A percentile compares a stretch with the other conserved stretches of the same genome.
These are phyloP conservation scores for Geosmithia flava DNA, from an alignment of 2,329 filamentous ascomycete species.

Conservation along the genomic window DNA sequence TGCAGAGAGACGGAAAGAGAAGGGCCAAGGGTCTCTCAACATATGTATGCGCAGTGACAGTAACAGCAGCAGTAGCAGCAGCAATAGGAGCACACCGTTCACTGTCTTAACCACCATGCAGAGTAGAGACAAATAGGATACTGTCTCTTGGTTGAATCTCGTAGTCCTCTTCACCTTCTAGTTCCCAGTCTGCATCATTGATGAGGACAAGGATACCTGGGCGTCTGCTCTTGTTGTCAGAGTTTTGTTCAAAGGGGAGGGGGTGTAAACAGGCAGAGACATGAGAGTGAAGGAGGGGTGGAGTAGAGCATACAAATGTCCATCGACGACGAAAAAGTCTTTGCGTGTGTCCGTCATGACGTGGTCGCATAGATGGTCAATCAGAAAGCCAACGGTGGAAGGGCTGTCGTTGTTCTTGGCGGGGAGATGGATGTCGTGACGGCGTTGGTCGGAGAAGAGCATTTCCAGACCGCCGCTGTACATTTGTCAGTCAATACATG, in stretches of 20 bases:
- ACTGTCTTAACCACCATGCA: conserved; percentile 70
- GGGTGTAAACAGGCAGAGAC: background rate
- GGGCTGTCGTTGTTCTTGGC: conserved; percentile 45
- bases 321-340: conserved; percentile 82
- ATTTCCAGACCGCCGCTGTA: conserved; percentile 82
- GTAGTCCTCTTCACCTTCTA: conserved; percentile 89
- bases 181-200: conserved; percentile 97
- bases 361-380: conserved; percentile 66
- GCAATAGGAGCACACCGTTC: no score
- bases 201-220: conserved; percentile 93
- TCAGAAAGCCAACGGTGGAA: conserved; percentile 62
- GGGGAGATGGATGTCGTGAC: conserved; percentile 60
- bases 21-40: no score
- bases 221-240: conserved; percentile 63
- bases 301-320: conserved; percentile 76
- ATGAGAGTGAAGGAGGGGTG: background rate
- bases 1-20: no score
- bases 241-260: no score
- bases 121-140: conserved; percentile 89
- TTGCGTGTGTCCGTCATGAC: conserved; percentile 76
- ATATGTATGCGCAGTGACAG: no score
- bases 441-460: conserved; percentile 75
- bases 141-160: conserved; percentile 72
- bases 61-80: no score
- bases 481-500: no score